Percentiles rank a stretch among this genome's conserved stretches.
Evolutionary conservation across 2,329 filamentous ascomycete genomes (phyloP).

Genomic region (Colletotrichum chrysophilum): DNA sequence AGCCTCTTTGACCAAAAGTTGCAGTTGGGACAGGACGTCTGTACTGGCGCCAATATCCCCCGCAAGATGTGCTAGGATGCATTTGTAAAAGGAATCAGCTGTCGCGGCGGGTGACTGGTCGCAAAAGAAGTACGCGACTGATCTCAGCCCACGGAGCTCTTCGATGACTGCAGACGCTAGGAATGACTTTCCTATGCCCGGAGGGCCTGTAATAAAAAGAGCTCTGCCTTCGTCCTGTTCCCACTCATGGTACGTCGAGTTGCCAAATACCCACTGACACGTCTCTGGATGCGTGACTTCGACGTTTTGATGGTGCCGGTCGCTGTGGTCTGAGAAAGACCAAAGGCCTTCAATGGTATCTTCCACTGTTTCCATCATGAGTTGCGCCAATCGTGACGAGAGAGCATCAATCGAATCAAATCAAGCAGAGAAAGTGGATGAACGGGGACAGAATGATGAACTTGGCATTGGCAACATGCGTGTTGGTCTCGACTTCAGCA

Average conservation of each 20-base stretch:
- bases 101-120: fast-evolving
- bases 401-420: not conserved
- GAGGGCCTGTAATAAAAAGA: not conserved
- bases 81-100: not conserved
- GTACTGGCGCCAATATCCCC: not conserved
- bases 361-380: not conserved
- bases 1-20: not conserved
- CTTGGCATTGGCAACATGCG: not conserved
- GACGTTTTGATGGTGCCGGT: not conserved
- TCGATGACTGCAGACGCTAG: not conserved
- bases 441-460: not conserved
- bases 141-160: not conserved
- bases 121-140: not conserved
- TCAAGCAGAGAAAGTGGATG: not conserved
- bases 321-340: not conserved
- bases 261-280: not conserved
- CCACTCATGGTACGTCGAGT: not conserved
- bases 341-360: not conserved
- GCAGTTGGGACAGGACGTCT: not conserved
- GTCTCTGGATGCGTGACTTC: not conserved
- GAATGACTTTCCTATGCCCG: not conserved
- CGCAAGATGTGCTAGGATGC: not conserved
- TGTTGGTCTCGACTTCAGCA: not conserved
- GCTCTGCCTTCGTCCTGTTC: not conserved
- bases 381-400: not conserved